Percentiles rank a stretch among this genome's conserved stretches.
Evolutionary conservation across 768 basidiomycete genomes (phyloP).

Genomic region (Tubosaeta sp.): DNA sequence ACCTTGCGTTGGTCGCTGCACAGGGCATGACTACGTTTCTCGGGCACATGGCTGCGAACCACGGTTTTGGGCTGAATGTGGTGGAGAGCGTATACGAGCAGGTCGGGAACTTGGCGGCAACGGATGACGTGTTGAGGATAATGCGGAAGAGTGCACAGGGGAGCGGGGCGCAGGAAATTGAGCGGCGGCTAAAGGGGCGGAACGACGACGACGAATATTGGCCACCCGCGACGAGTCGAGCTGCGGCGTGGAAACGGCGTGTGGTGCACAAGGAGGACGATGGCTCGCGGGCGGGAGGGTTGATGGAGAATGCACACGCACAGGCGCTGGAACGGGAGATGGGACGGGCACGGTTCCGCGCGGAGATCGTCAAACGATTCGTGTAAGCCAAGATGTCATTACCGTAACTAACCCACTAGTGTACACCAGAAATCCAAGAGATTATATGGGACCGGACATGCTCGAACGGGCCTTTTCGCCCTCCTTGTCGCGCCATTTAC

Average conservation of each 20-base stretch:
- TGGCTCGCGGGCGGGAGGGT: too few relatives aligned
- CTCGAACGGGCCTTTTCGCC: conserved; percentile 6
- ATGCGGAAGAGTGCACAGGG: conserved; percentile 26
- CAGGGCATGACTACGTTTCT: conserved; percentile 33
- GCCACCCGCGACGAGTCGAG: conserved; percentile 27
- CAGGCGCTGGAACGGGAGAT: conserved; percentile 13
- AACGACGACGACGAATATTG: conserved; percentile 15
- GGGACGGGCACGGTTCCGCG: conserved; percentile 13
- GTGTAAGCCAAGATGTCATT: not conserved
- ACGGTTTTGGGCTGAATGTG: conserved; percentile 40
- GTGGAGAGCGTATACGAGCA: conserved; percentile 37
- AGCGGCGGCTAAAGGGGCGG: conserved; percentile 11
- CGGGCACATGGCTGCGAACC: conserved; percentile 40
- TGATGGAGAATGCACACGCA: conserved; percentile 3
- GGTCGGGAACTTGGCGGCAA: conserved; percentile 33
- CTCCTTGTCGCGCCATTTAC: conserved; percentile 27
- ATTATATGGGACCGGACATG: conserved; percentile 1
- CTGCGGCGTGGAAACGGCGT: conserved; percentile 24
- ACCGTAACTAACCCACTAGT: not conserved
- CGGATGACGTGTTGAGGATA: conserved; percentile 35
- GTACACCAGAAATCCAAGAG: not conserved
- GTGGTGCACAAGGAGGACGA: too few relatives aligned
- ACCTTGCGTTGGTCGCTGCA: conserved; percentile 12
- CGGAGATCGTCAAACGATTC: conserved; percentile 11
- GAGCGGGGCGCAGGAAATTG: not conserved